These are phyloP conservation scores for Furcasterigmium furcatum DNA, from an alignment of 2,329 filamentous ascomycete genomes.

Conservation along the genomic window DNA sequence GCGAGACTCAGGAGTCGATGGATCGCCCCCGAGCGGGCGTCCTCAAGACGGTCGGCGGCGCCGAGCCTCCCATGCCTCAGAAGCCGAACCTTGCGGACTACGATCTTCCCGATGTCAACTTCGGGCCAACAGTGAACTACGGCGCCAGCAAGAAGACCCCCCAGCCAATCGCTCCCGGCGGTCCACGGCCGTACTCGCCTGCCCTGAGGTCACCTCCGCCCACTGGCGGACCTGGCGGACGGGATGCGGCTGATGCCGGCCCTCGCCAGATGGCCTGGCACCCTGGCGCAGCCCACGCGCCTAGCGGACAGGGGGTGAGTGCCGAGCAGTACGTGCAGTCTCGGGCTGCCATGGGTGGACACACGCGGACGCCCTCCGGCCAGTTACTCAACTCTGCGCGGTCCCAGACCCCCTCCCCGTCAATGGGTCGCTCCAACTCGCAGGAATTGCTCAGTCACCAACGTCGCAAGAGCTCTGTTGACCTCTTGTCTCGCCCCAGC, in stretches of 20 bases:
- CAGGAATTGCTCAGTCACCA: constrained; percentile 39
- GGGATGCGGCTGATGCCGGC: constrained; percentile 45
- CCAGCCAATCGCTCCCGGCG: constrained; percentile 14
- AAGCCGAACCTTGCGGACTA: constrained; percentile 27
- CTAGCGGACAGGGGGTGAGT: constrained; percentile 55
- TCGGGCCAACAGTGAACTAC: constrained; percentile 79
- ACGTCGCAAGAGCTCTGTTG: constrained; percentile 39
- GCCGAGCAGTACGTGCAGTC: constrained; percentile 84
- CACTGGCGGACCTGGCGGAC: constrained; percentile 25
- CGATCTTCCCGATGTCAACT: constrained; percentile 74
- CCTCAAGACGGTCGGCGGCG: constrained; percentile 71
- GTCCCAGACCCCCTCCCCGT: constrained; percentile 37
- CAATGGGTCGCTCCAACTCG: constrained; percentile 35
- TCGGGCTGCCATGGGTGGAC: constrained; percentile 58
- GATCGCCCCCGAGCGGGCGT: constrained; percentile 76
- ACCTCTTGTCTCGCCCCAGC: constrained; percentile 46
- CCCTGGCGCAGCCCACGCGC: constrained; percentile 57
- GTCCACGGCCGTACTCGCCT: constrained; percentile 27
- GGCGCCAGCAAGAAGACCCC: constrained; percentile 29
- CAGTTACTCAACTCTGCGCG: constrained; percentile 29
- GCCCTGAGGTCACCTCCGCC: constrained; percentile 15
- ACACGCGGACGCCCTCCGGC: constrained; percentile 55
- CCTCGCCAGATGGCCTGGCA: constrained; percentile 75
- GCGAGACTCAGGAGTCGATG: constrained; percentile 36
- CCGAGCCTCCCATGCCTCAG: constrained; percentile 20